These are phyloP conservation scores for Geotrichum bryndzae DNA, from an alignment of 1,139 yeast genomes.

Conservation along the genomic window DNA sequence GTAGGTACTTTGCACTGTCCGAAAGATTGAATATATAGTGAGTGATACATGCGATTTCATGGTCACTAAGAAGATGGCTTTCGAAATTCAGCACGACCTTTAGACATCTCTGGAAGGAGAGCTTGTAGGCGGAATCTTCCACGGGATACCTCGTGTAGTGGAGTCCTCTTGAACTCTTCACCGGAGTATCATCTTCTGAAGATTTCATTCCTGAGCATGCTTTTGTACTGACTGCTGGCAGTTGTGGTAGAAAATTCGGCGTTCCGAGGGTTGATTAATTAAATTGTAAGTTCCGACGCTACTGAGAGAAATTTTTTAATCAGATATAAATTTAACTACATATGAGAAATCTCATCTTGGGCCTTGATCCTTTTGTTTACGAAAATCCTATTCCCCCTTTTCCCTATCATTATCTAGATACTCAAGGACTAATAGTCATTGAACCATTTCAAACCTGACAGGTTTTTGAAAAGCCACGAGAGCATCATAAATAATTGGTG, in stretches of 20 bases:
- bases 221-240: neutral
- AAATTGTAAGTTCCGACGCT: neutral
- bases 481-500: neutral
- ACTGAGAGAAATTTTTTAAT: neutral
- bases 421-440: neutral
- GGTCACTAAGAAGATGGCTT: constrained; percentile 3
- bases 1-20: constrained; percentile 10
- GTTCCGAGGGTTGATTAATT: neutral
- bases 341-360: neutral
- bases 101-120: constrained; percentile 4
- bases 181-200: neutral
- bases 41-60: constrained; percentile 12
- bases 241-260: neutral
- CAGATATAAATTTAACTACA: neutral
- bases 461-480: neutral
- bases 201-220: neutral
- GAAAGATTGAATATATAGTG: constrained; percentile 6
- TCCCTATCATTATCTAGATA: neutral
- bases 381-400: neutral
- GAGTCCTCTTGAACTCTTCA: neutral
- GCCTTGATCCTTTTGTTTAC: neutral
- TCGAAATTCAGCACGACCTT: constrained; percentile 9
- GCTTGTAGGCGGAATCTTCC: constrained; percentile 14
- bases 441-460: neutral
- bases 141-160: constrained; percentile 10